These are phyloP conservation scores for Kazachstania sp. DNA, from an alignment of 1,139 yeast species.

Conservation along the genomic window DNA sequence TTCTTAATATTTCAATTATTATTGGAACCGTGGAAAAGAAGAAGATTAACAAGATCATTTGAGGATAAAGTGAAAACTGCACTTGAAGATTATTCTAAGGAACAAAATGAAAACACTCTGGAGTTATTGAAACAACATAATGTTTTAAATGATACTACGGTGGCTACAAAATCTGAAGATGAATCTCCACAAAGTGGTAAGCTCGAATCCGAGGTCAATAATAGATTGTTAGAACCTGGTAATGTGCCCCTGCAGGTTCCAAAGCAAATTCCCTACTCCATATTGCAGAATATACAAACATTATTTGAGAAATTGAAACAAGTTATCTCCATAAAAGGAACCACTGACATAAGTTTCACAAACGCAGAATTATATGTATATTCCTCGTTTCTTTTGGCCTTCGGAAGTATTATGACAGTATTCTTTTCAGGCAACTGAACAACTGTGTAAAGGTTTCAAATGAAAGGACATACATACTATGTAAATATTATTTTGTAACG, in stretches of 20 bases:
- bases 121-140: neutral
- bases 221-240: neutral
- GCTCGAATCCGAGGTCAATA: neutral
- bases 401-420: neutral
- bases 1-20: slow-evolving; percentile 76
- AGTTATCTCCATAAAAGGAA: neutral
- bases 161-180: neutral
- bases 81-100: slow-evolving; percentile 34
- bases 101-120: slow-evolving; percentile 16
- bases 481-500: no score
- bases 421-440: neutral
- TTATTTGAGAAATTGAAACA: neutral
- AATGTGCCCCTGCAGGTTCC: no score
- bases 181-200: neutral
- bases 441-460: neutral
- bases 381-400: slow-evolving; percentile 2
- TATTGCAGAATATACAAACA: neutral
- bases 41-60: slow-evolving; percentile 69
- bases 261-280: neutral
- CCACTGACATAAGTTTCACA: neutral
- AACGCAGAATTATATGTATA: slow-evolving; percentile 4
- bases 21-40: slow-evolving; percentile 92
- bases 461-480: neutral
- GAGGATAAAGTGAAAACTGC: slow-evolving; percentile 66
- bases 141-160: neutral